Percentiles rank a stretch among this genome's conserved stretches.
Conservation (phyloP, 768 basidiomycete species). For the Kwoniella botswanensis region DNA sequence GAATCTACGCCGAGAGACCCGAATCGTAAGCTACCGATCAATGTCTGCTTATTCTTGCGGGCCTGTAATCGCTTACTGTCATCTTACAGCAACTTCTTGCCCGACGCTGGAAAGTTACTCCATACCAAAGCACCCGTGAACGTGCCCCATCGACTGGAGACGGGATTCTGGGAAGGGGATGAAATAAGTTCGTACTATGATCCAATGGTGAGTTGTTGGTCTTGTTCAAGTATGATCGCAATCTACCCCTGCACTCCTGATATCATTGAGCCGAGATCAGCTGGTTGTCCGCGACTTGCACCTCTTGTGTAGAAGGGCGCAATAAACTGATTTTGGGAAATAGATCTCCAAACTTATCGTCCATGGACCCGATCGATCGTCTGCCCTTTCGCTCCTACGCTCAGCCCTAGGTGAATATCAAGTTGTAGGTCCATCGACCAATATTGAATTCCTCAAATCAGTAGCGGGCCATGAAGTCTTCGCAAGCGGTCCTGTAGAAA, state of each 20-base stretch:
- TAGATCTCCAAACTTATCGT: constrained; percentile 68
- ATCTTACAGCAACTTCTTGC: constrained; percentile 70
- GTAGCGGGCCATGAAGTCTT: constrained; percentile 81
- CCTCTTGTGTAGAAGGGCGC: too few relatives aligned
- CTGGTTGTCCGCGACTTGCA: too few relatives aligned
- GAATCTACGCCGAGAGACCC: constrained; percentile 95
- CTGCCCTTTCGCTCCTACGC: constrained; percentile 78
- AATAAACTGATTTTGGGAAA: background rate
- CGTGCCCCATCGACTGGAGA: constrained; percentile 82
- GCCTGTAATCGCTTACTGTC: background rate
- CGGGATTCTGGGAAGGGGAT: constrained; percentile 73
- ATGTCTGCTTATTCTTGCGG: too few relatives aligned
- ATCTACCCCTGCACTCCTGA: background rate
- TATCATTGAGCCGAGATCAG: too few relatives aligned
- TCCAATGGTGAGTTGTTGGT: constrained; percentile 44
- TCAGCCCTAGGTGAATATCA: constrained; percentile 84
- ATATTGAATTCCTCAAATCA: constrained; percentile 81
- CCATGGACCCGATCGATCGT: constrained; percentile 79
- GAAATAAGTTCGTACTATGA: constrained; percentile 57
- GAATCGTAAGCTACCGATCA: constrained; percentile 64
- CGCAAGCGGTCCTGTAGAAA: constrained; percentile 79
- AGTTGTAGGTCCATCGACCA: constrained; percentile 88
- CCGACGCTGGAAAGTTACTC: constrained; percentile 81
- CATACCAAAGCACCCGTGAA: constrained; percentile 80
- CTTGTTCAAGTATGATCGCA: too few relatives aligned